These are phyloP conservation scores for Rubia balearica DNA, from an alignment of 305 asterid genomes.

Conservation along the genomic window DNA sequence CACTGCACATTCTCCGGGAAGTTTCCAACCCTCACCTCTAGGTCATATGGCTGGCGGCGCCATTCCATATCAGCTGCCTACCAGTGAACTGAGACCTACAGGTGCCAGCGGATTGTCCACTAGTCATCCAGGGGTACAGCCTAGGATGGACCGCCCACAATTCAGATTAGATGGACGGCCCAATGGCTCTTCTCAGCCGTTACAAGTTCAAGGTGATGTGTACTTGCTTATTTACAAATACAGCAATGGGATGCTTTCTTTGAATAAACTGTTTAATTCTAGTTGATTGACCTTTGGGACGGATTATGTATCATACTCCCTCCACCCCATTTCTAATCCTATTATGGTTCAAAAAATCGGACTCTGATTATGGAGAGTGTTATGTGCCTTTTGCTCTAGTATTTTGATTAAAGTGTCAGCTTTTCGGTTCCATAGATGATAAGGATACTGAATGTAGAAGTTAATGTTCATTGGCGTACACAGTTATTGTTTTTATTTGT, in stretches of 20 bases:
- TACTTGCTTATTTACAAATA: background rate
- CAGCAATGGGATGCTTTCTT: background rate
- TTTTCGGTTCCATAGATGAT: background rate
- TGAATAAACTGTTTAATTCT: background rate
- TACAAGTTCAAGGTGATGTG: constrained; percentile 60
- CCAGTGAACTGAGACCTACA: constrained; percentile 75
- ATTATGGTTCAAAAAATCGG: background rate
- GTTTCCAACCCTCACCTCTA: constrained; percentile 40
- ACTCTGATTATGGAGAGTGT: background rate
- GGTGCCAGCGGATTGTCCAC: constrained; percentile 46
- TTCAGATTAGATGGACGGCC: constrained; percentile 61
- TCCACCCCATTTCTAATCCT: background rate
- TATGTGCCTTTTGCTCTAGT: background rate
- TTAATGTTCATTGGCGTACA: background rate
- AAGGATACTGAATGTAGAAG: background rate
- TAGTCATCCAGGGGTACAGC: constrained; percentile 44
- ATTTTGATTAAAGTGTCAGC: background rate
- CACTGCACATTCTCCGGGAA: constrained; percentile 45
- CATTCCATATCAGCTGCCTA: constrained; percentile 80
- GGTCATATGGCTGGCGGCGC: constrained; percentile 37
- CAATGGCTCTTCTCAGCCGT: constrained; percentile 52
- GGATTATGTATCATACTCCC: background rate
- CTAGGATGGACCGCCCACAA: constrained; percentile 57
- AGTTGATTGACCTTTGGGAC: background rate
- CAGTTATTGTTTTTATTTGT: background rate